Percentiles rank a stretch among this genome's conserved stretches.
phyloP scores from a whole-genome alignment of 2,329 filamentous ascomycete genomes.

The Pseudogymnoascus destructans region DNA sequence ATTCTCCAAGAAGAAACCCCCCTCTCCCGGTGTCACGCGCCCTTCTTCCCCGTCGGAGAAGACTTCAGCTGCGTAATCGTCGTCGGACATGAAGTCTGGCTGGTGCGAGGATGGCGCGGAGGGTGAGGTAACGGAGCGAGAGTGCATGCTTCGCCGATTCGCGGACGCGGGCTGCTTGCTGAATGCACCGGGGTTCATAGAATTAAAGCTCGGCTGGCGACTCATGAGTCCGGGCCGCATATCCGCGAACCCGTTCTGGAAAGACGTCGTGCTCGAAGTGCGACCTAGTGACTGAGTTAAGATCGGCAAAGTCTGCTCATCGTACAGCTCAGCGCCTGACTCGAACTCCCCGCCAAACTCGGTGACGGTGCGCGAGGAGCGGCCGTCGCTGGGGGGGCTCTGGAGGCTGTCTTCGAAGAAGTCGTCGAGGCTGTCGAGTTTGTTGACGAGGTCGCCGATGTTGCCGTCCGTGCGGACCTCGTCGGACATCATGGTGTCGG shows the following conservation, averaged over 20 bases:
- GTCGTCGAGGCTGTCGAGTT: constrained; percentile 66
- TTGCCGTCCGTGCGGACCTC: constrained; percentile 51
- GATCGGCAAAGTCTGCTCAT: constrained; percentile 84
- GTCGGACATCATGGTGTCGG: constrained; percentile 88
- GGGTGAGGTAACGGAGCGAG: constrained; percentile 75
- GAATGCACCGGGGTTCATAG: constrained; percentile 51
- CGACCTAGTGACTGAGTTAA: constrained; percentile 64
- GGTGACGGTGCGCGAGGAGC: constrained; percentile 49
- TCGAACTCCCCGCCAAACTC: constrained; percentile 57
- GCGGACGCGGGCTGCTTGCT: constrained; percentile 30
- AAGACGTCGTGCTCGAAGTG: constrained; percentile 59
- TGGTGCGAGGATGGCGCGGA: constrained; percentile 44
- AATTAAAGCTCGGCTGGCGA: constrained; percentile 45
- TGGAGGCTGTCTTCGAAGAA: constrained; percentile 59
- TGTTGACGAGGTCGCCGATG: constrained; percentile 71
- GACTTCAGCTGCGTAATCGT: constrained; percentile 59
- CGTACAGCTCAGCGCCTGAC: constrained; percentile 71
- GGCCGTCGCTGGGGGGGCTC: constrained; percentile 45
- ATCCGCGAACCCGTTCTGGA: constrained; percentile 82
- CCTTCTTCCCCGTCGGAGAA: constrained; percentile 66
- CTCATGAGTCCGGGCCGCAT: constrained; percentile 46
- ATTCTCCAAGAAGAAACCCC: constrained; percentile 41
- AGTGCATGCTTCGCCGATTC: constrained; percentile 57
- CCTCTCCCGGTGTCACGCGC: constrained; percentile 19
- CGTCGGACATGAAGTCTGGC: constrained; percentile 53